Base-by-base conservation (phyloP, 257 asterid genomes). In the Solanum tarijense region DNA sequence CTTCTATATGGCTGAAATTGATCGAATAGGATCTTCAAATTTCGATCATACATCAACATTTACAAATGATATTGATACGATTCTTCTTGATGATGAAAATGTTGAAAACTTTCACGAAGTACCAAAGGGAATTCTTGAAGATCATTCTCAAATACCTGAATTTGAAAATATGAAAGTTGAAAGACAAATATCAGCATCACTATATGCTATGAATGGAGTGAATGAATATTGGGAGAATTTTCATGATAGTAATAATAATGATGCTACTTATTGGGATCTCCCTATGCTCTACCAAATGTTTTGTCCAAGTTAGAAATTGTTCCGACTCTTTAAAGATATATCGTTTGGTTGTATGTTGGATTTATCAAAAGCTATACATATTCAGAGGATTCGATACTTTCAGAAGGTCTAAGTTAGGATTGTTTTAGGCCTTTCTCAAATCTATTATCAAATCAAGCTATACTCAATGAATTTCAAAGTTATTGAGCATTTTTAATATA, bases 171-270 rank as follows among this genome's bases (percentile, higher is more conserved):
- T 93, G 94, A 94, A 89, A 69, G 94, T 93, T 4, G 96, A 95
- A 41, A 88, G 96, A 72, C 98, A 95, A 91, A 94, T 94, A 86
- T 94, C 98, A 66, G 94, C 96, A 65, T 93, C 96, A 27, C 90
- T 94, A 0, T 93, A 92, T 88, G 98, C 98, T 73, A 85, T 94
- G 95, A 93, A 94, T 90, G 97, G 95, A 14, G 87, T 94, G 62
- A 90, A 60, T 86, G 97, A 95, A 32, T 93, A 92, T 39, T 94
- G 95, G 96, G 95, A 93, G 2, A 93, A 89, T 88, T 75, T 91
- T 68, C 90, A 86, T 86, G 95, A 92, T 12, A 55, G 29, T 52
- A 52, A 6, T 18, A 55, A 55, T 27, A 81, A 2, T 46, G 85
- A 81, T 89, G 96, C 94, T 89, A 87, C 92, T 87, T 90, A 93